Evolutionary conservation across 1,284 basidiomycete species (phyloP).

Genomic region (Mycena sp.): DNA sequence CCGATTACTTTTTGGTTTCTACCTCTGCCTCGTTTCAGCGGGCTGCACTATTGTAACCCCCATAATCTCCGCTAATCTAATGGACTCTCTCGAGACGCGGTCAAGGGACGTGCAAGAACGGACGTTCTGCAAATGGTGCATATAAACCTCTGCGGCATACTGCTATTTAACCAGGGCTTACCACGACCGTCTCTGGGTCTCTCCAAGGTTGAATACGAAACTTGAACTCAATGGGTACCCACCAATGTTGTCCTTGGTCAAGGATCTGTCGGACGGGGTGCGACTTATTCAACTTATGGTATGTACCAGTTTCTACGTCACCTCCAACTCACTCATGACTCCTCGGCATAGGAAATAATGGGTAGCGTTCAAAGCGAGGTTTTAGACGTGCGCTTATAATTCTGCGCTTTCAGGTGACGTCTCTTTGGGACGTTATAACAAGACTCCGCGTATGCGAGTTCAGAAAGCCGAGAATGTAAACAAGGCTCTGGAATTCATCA

Average conservation of each 20-base stretch:
- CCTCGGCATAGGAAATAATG: constrained; percentile 84
- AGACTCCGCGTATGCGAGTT: constrained; percentile 88
- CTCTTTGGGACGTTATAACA: constrained; percentile 92
- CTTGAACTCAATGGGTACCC: constrained; percentile 87
- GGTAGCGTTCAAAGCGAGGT: constrained; percentile 53
- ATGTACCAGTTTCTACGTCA: constrained; percentile 35
- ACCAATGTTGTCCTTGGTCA: constrained; percentile 91
- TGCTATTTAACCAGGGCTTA: constrained; percentile 5
- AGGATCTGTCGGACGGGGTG: constrained; percentile 95
- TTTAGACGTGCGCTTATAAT: constrained; percentile 1
- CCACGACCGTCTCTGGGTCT: constrained; percentile 3
- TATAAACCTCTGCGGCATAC: constrained; percentile 9
- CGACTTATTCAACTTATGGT: constrained; percentile 94
- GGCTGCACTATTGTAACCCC: constrained; percentile 9
- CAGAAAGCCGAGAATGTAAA: constrained; percentile 99
- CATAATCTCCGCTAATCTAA: constrained; percentile 31
- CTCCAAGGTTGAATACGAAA: constrained; percentile 92
- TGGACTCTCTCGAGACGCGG: constrained; percentile 69
- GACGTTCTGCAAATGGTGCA: constrained; percentile 90
- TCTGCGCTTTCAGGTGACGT: constrained; percentile 73
- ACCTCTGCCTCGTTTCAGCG: not conserved
- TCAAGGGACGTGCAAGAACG: constrained; percentile 77
- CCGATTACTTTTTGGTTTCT: constrained; percentile 13
- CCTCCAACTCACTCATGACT: constrained; percentile 20
- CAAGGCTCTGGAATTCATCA: constrained; percentile 95